These are phyloP conservation scores for Lippia alba DNA, from an alignment of 305 asterid species.

Conservation along the genomic window DNA sequence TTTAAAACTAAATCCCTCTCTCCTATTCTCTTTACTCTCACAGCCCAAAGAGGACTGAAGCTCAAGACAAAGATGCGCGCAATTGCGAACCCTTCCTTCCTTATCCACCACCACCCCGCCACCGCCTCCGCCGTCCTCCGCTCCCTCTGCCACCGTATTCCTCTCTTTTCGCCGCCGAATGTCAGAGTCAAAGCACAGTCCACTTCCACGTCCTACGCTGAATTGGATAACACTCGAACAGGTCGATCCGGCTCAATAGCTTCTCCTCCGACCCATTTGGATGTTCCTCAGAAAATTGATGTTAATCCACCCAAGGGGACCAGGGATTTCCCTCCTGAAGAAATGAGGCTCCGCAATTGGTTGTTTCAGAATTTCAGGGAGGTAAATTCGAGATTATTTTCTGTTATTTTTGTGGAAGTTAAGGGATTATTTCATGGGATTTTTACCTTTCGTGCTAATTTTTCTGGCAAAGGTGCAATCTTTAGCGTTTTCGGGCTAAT, in stretches of 20 bases:
- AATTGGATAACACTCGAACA: conserved; percentile 46
- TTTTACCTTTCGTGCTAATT: background rate
- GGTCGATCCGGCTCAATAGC: conserved; percentile 66
- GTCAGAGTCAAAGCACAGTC: conserved; percentile 38
- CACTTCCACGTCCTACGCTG: conserved; percentile 45
- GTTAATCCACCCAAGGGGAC: conserved; percentile 98
- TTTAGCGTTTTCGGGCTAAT: background rate
- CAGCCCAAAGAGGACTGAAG: background rate
- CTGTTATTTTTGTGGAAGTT: background rate
- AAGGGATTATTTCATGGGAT: background rate
- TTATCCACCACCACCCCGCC: conserved; percentile 53
- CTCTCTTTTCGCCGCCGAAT: conserved; percentile 32
- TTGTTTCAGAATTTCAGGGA: conserved; percentile 81
- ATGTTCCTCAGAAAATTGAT: conserved; percentile 64
- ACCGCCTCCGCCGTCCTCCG: conserved; percentile 50
- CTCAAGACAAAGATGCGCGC: conserved; percentile 51
- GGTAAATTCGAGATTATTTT: conserved; percentile 41
- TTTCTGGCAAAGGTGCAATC: conserved; percentile 5
- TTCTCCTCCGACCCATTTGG: conserved; percentile 57
- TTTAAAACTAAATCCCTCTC: background rate
- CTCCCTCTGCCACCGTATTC: conserved; percentile 48
- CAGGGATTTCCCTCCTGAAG: conserved; percentile 92
- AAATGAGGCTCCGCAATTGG: conserved; percentile 97
- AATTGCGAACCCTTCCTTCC: conserved; percentile 57
- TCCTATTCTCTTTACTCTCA: background rate